Evolutionary conservation across 768 basidiomycete genomes (phyloP).

Genomic region (Suillus occidentalis): DNA sequence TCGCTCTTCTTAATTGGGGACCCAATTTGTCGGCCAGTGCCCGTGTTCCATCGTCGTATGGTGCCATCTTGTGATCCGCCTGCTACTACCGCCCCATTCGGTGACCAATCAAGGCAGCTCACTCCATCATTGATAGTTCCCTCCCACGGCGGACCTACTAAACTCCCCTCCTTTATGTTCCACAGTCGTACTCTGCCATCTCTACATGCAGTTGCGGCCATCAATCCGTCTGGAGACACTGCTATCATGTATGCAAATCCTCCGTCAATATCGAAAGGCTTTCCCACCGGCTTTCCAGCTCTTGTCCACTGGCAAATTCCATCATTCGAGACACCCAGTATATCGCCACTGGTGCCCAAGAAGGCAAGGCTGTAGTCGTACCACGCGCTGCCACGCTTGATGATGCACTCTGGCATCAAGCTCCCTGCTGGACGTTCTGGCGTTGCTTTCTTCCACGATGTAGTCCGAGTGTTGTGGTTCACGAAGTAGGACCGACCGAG

Average conservation of each 20-base stretch:
- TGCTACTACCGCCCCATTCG: constrained; percentile 9
- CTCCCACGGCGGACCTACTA: neutral
- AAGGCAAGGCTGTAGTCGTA: neutral
- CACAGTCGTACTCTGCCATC: neutral
- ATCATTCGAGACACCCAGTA: neutral
- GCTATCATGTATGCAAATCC: neutral
- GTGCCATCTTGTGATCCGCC: constrained; percentile 9
- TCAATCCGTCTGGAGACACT: neutral
- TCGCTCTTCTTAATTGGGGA: neutral
- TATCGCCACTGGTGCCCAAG: neutral
- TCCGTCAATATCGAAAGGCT: neutral
- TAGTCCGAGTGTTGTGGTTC: neutral
- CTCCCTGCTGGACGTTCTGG: neutral
- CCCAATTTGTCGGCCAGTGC: neutral
- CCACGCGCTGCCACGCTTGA: neutral
- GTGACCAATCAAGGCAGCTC: constrained; percentile 13
- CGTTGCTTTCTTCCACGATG: neutral
- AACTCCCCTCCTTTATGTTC: neutral
- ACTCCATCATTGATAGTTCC: neutral
- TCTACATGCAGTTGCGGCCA: neutral
- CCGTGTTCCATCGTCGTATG: constrained; percentile 15
- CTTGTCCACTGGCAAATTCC: neutral
- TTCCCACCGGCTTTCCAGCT: neutral
- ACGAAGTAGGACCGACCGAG: neutral
- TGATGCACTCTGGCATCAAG: neutral